Evolutionary conservation across 2,329 filamentous ascomycete species (phyloP).

Genomic region (Penicillium oxalicum): DNA sequence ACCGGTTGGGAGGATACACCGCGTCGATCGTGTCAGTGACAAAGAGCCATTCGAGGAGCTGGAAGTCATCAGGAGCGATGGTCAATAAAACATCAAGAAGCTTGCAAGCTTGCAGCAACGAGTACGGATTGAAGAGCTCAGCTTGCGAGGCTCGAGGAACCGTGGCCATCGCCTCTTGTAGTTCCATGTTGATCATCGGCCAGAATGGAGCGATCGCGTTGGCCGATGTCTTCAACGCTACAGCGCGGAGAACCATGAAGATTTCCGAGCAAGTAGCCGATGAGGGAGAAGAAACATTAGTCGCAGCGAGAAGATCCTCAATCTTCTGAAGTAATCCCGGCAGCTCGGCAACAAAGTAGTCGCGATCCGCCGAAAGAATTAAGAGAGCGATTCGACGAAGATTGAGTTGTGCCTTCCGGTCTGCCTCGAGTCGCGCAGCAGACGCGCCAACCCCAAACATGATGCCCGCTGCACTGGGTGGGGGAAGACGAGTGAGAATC

Average conservation of each 20-base stretch:
- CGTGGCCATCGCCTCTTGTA: conserved; percentile 72
- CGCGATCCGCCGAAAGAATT: conserved; percentile 67
- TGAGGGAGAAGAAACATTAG: conserved; percentile 82
- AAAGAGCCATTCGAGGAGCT: conserved; percentile 97
- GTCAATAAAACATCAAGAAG: conserved; percentile 83
- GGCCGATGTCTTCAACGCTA: conserved; percentile 71
- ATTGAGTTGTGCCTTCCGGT: conserved; percentile 85
- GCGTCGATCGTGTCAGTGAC: conserved; percentile 96
- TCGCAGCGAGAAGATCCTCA: conserved; percentile 78
- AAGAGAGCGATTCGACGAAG: conserved; percentile 76
- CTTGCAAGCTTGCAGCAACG: conserved; percentile 87
- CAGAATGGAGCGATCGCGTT: conserved; percentile 79
- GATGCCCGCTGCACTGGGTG: conserved; percentile 88
- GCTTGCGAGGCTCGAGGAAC: conserved; percentile 64
- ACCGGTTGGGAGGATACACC: conserved; percentile 69
- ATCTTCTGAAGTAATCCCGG: conserved; percentile 71
- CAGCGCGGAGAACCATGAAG: conserved; percentile 77
- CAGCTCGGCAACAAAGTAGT: conserved; percentile 74
- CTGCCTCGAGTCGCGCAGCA: conserved; percentile 87
- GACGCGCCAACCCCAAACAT: conserved; percentile 98
- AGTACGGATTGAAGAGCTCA: conserved; percentile 69
- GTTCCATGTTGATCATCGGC: conserved; percentile 81
- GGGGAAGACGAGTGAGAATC: conserved; percentile 67
- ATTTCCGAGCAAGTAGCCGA: conserved; percentile 83
- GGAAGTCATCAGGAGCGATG: conserved; percentile 87